phyloP scores from a whole-genome alignment of 192 early-diverging fungal genomes.

The Podila clonocystis region DNA sequence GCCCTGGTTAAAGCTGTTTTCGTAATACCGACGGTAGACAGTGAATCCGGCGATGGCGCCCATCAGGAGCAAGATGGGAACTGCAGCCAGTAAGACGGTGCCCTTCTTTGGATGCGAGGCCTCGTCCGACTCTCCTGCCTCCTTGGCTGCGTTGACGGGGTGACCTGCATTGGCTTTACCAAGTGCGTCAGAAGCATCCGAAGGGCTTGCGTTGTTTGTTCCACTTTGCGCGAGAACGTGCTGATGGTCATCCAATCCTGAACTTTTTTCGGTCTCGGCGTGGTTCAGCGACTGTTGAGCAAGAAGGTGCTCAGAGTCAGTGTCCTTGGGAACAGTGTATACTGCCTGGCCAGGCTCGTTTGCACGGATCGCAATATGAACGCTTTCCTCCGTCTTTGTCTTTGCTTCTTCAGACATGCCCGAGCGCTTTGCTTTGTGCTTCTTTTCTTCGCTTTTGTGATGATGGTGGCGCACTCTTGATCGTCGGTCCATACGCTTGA shows the following conservation, averaged over 20 bases:
- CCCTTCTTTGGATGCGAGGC: constrained; percentile 12
- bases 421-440: not conserved
- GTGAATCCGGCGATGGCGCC: constrained; percentile 41
- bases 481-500: constrained; percentile 16
- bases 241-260: not conserved
- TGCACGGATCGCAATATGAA: constrained; percentile 1
- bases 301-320: not conserved
- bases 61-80: constrained; percentile 37
- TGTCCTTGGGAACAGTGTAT: constrained; percentile 10
- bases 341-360: constrained; percentile 8
- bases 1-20: constrained; percentile 29
- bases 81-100: constrained; percentile 15
- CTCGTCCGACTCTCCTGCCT: not conserved
- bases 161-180: constrained; percentile 28
- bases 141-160: not conserved
- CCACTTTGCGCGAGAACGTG: constrained; percentile 15
- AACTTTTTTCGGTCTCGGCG: constrained; percentile 1
- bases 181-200: not conserved
- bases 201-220: not conserved
- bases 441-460: constrained; percentile 10
- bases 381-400: no score
- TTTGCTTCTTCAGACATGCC: not conserved
- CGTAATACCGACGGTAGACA: constrained; percentile 27
- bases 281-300: constrained; percentile 9
- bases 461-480: constrained; percentile 25